Percentiles rank a stretch among this genome's conserved stretches.
Evolutionary conservation across 2,329 filamentous ascomycete species (phyloP).

Genomic region (Colletotrichum orbiculare): DNA sequence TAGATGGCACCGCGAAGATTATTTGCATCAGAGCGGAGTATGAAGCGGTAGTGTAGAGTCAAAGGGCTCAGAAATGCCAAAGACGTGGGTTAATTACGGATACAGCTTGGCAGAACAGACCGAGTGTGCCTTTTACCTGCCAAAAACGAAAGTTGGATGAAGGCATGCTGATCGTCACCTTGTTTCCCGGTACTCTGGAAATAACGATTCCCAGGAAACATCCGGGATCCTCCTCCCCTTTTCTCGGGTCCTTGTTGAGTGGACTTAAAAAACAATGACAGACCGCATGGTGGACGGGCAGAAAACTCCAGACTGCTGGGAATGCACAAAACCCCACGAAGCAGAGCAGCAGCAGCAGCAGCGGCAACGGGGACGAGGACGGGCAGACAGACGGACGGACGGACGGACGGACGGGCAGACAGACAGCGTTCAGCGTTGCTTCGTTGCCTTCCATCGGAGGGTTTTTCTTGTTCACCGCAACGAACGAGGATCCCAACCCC

Average conservation of each 20-base stretch:
- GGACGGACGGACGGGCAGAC: too few species aligned
- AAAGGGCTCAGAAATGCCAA: neutral
- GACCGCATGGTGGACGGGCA: constrained; percentile 20
- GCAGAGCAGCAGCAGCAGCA: neutral
- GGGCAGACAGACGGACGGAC: neutral
- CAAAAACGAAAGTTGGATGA: constrained; percentile 30
- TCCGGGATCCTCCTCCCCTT: constrained; percentile 13
- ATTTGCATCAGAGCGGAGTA: neutral
- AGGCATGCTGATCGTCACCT: constrained; percentile 35
- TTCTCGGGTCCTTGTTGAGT: neutral
- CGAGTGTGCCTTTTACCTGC: constrained; percentile 24
- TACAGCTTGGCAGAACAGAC: neutral
- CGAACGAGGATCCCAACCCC: constrained; percentile 5
- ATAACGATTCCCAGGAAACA: constrained; percentile 10
- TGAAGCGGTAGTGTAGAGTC: neutral
- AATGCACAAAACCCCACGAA: too few species aligned
- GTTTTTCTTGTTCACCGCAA: constrained; percentile 21
- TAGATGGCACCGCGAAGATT: neutral
- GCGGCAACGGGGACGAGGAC: neutral
- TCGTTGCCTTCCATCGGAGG: constrained; percentile 8
- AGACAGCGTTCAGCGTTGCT: too few species aligned
- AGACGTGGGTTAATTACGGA: neutral
- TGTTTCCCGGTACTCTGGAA: constrained; percentile 12
- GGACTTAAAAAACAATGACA: constrained; percentile 28
- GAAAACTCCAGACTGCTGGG: constrained; percentile 24